phyloP scores from a whole-genome alignment of 192 early-diverging fungal species.

The Rhizoclosmatium sp. region DNA sequence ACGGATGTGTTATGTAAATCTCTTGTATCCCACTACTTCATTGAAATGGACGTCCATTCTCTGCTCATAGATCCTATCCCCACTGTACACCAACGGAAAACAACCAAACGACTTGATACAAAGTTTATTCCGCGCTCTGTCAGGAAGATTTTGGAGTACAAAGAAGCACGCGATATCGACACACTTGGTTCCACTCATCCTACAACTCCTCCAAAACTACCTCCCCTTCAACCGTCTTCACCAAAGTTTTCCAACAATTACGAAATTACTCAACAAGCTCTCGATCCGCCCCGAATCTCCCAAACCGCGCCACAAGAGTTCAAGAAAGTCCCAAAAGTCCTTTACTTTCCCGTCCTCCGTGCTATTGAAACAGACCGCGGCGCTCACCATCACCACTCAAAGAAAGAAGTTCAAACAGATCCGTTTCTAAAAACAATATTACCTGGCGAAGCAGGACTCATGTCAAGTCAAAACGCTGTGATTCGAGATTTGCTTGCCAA shows the following conservation, averaged over 20 bases:
- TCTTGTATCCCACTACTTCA: too few relatives aligned
- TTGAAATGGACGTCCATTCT: too few relatives aligned
- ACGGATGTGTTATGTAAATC: too few relatives aligned
- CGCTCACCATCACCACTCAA: neutral
- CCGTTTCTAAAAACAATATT: conserved; percentile 25
- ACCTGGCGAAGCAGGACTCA: conserved; percentile 28
- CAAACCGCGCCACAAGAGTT: conserved; percentile 2
- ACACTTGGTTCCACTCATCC: neutral
- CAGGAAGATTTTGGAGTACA: neutral
- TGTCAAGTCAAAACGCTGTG: neutral
- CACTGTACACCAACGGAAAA: neutral
- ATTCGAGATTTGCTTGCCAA: neutral
- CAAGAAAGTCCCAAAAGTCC: conserved; percentile 4
- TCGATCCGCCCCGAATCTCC: neutral
- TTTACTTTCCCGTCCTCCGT: conserved; percentile 25
- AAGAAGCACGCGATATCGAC: neutral
- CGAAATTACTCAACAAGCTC: neutral
- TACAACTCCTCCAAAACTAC: neutral
- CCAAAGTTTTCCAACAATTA: neutral
- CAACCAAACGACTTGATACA: neutral
- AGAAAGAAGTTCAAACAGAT: conserved; percentile 14
- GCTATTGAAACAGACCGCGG: conserved; percentile 22
- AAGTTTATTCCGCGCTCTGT: neutral
- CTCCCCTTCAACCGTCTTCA: neutral
- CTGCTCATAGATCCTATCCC: neutral